phyloP scores from a whole-genome alignment of 2,329 filamentous ascomycete genomes.

The Aspergillus flavus region DNA sequence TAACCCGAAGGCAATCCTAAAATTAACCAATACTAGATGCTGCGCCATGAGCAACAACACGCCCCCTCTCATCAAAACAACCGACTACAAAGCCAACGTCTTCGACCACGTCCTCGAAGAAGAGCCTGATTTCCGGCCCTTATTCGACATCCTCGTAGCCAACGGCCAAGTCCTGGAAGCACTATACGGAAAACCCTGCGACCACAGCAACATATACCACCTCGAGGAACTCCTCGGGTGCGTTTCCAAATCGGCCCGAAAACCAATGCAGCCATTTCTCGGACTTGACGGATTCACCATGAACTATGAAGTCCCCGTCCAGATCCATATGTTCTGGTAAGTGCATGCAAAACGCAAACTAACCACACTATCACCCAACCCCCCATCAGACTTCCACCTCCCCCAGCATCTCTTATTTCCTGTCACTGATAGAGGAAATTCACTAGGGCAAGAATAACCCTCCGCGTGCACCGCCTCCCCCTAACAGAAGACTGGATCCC shows the following conservation, averaged over 20 bases:
- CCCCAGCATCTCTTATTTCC: no score
- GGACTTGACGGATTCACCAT: not conserved
- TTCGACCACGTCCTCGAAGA: not conserved
- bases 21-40: not conserved
- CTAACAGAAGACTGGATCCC: slow-evolving; percentile 2
- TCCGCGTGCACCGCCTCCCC: not conserved
- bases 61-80: not conserved
- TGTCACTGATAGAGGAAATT: no score
- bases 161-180: slow-evolving; percentile 1
- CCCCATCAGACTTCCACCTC: no score
- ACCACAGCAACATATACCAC: not conserved
- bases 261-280: slow-evolving; percentile 3
- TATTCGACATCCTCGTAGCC: not conserved
- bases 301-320: not conserved
- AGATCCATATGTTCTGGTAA: slow-evolving; percentile 3
- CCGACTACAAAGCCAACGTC: not conserved
- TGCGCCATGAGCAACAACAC: slow-evolving; percentile 1
- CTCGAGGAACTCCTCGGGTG: slow-evolving; percentile 3
- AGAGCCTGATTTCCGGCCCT: not conserved
- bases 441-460: not conserved
- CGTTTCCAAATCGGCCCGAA: slow-evolving; percentile 1
- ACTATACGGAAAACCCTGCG: not conserved
- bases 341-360: not conserved
- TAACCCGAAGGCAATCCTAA: not conserved
- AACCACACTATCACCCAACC: no score